Percentiles rank a stretch among this genome's conserved stretches.
These are phyloP conservation scores for Wickerhamiella hasegawae DNA, from an alignment of 805 yeast species.

Conservation along the genomic window DNA sequence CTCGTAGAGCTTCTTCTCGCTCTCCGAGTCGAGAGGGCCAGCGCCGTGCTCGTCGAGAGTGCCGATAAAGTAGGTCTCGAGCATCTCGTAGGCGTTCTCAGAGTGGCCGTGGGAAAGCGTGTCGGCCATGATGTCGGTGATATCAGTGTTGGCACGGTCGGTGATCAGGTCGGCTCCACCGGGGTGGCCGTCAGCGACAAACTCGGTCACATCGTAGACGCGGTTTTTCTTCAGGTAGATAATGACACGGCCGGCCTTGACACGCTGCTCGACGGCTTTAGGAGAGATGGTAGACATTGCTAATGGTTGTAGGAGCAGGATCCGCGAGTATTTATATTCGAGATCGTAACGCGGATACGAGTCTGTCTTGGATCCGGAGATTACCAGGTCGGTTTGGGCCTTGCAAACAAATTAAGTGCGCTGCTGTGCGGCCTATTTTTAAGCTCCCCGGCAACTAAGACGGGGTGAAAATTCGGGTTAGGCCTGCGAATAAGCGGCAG, in stretches of 20 bases:
- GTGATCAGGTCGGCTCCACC: conserved; percentile 45
- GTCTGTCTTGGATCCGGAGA: too few species aligned
- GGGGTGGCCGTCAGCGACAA: conserved; percentile 58
- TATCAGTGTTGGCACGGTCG: conserved; percentile 24
- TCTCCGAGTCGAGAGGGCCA: conserved; percentile 36
- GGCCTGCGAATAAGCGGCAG: too few species aligned
- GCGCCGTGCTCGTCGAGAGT: conserved; percentile 24
- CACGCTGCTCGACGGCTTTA: too few species aligned
- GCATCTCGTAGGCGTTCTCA: conserved; percentile 70
- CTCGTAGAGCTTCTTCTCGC: conserved; percentile 34
- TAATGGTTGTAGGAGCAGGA: too few species aligned
- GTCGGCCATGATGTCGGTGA: conserved; percentile 65
- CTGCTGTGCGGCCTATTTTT: too few species aligned
- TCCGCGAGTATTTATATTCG: too few species aligned
- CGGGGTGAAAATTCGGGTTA: too few species aligned
- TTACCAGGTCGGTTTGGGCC: too few species aligned
- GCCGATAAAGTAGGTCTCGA: conserved; percentile 63
- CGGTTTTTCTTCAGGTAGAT: conserved; percentile 67
- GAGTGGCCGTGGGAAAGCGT: conserved; percentile 60
- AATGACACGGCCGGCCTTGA: conserved; percentile 38
- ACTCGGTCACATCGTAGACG: conserved; percentile 67
- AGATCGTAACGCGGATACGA: too few species aligned
- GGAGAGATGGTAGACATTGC: too few species aligned
- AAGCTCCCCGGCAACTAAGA: too few species aligned
- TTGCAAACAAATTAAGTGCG: too few species aligned